Evolutionary conservation across 371 early-diverging fungal genomes (phyloP).

Genomic region (Mortierella sp.): DNA sequence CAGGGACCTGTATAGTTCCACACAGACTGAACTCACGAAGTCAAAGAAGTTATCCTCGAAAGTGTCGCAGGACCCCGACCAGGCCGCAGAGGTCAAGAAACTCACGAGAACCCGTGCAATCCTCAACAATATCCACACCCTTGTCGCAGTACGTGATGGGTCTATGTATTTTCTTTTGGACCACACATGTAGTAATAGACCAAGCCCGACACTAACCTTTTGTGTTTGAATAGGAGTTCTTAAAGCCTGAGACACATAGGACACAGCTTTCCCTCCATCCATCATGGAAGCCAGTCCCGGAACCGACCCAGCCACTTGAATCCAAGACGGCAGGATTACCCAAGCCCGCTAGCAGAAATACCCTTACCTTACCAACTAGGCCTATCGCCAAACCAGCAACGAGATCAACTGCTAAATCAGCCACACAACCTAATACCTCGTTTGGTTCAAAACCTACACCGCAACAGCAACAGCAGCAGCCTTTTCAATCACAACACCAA

Average conservation of each 20-base stretch:
- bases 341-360: slow-evolving; percentile 4
- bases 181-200: no score
- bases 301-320: slow-evolving; percentile 12
- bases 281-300: slow-evolving; percentile 44
- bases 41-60: slow-evolving; percentile 18
- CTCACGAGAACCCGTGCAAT: slow-evolving; percentile 17
- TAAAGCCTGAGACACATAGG: slow-evolving; percentile 38
- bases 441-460: slow-evolving; percentile 9
- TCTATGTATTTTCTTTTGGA: no score
- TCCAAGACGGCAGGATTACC: neutral
- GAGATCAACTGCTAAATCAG: neutral
- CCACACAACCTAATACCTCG: slow-evolving; percentile 11
- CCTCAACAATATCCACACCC: slow-evolving; percentile 24
- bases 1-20: slow-evolving; percentile 32
- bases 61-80: slow-evolving; percentile 16
- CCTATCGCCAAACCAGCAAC: neutral
- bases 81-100: slow-evolving; percentile 10
- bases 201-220: neutral
- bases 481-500: slow-evolving; percentile 24
- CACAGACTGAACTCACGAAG: slow-evolving; percentile 35
- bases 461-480: slow-evolving; percentile 34
- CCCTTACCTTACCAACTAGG: slow-evolving; percentile 2
- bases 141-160: slow-evolving; percentile 22
- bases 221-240: slow-evolving; percentile 26
- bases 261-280: slow-evolving; percentile 36